Conservation (phyloP, 192 early-diverging fungal species). For the Pilaira anomala region DNA sequence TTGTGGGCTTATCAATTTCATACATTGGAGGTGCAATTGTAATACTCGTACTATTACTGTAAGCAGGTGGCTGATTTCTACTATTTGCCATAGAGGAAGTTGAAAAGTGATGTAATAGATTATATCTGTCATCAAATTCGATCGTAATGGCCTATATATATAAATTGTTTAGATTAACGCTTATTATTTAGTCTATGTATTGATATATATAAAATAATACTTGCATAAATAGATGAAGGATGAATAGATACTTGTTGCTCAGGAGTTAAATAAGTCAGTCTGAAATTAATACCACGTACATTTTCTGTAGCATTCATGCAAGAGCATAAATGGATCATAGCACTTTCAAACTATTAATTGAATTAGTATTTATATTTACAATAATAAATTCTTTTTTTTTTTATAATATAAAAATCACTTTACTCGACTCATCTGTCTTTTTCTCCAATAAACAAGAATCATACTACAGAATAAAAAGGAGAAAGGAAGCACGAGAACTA, state of each 20-base stretch:
- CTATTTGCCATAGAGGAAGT: not conserved
- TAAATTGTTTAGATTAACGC: too few species aligned
- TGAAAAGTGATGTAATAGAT: slow-evolving; percentile 27
- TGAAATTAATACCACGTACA: slow-evolving; percentile 31
- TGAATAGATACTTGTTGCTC: not conserved
- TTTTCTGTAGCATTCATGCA: slow-evolving; percentile 38
- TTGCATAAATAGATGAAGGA: slow-evolving; percentile 10
- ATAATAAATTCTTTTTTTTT: not conserved
- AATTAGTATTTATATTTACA: not conserved
- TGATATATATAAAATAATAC: too few species aligned
- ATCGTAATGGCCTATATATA: slow-evolving; percentile 29
- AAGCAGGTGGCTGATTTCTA: not conserved
- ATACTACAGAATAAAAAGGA: slow-evolving; percentile 9
- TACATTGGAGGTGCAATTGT: not conserved
- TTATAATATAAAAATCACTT: too few species aligned
- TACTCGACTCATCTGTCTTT: slow-evolving; percentile 14
- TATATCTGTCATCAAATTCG: slow-evolving; percentile 31
- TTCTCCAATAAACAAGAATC: slow-evolving; percentile 12
- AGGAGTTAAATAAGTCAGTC: slow-evolving; percentile 21
- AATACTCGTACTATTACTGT: not conserved
- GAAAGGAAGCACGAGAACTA: slow-evolving; percentile 15
- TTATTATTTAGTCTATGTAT: too few species aligned
- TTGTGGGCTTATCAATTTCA: not conserved
- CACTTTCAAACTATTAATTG: slow-evolving; percentile 24
- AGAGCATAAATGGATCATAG: slow-evolving; percentile 28